Conservation (phyloP, 2,329 filamentous ascomycete species). For the Fusarium brevicatenulatum region DNA sequence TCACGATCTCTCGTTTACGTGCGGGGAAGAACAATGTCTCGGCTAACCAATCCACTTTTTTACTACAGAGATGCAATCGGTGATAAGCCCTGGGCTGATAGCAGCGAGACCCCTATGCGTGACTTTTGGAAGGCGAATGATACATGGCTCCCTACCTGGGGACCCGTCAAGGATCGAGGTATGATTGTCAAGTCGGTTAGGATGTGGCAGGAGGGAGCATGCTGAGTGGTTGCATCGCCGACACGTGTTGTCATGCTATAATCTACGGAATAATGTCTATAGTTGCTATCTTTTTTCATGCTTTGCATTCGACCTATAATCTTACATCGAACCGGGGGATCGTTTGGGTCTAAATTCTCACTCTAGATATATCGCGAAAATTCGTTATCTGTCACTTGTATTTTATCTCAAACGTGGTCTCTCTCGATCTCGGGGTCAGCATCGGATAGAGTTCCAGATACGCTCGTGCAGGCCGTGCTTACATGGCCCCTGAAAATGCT, state of each 20-base stretch:
- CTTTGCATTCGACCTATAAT: neutral
- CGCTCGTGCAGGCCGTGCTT: neutral
- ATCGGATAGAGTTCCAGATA: conserved; percentile 1
- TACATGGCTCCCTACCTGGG: conserved; percentile 55
- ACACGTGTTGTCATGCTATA: neutral
- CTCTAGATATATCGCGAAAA: neutral
- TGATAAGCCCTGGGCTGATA: conserved; percentile 58
- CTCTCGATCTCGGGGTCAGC: neutral
- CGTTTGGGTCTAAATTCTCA: conserved; percentile 7
- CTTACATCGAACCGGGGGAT: neutral
- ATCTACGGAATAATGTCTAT: neutral
- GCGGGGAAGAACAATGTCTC: neutral
- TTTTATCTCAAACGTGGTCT: neutral
- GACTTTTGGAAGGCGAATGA: conserved; percentile 54
- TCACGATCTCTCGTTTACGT: neutral
- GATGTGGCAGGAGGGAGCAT: conserved; percentile 56
- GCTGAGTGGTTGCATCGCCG: conserved; percentile 17
- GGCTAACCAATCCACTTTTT: conserved; percentile 15
- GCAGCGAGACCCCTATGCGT: conserved; percentile 48
- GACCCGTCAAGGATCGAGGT: conserved; percentile 45
- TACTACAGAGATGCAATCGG: conserved; percentile 51
- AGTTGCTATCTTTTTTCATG: neutral
- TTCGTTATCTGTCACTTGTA: neutral
- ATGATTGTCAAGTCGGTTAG: conserved; percentile 57
- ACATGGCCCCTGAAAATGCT: neutral